A percentile compares a stretch with the other conserved stretches of the same genome.
These are phyloP conservation scores for Bombardia bombarda DNA, from an alignment of 495 filamentous ascomycete genomes.

Conservation along the genomic window DNA sequence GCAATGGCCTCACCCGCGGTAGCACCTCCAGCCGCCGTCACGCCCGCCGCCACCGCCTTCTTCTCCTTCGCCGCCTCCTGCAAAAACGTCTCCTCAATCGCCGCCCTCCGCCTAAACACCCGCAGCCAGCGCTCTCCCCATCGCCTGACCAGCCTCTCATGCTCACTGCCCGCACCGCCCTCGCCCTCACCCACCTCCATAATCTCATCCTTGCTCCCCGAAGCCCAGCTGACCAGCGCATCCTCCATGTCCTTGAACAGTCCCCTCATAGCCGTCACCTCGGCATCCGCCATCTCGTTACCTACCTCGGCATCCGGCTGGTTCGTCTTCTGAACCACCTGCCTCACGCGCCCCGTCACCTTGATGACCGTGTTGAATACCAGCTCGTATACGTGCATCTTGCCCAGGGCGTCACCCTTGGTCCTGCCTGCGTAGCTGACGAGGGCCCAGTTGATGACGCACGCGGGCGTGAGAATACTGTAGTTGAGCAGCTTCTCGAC, in stretches of 20 bases:
- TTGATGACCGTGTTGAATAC: conserved; percentile 81
- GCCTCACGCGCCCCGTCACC: conserved; percentile 81
- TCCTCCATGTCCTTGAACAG: conserved; percentile 80
- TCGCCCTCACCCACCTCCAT: conserved; percentile 42
- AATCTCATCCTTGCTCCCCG: conserved; percentile 63
- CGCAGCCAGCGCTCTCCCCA: conserved; percentile 85
- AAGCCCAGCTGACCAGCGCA: conserved; percentile 61
- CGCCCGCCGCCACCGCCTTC: conserved; percentile 1
- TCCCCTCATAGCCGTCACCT: conserved; percentile 63
- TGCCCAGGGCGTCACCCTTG: conserved; percentile 57
- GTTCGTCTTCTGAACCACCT: conserved; percentile 56
- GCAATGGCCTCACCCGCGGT: not conserved
- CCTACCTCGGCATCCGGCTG: conserved; percentile 31
- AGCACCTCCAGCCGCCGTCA: not conserved
- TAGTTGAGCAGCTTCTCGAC: conserved; percentile 98
- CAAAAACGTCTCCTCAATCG: conserved; percentile 68
- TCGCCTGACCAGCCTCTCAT: conserved; percentile 58
- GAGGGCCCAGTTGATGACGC: conserved; percentile 85
- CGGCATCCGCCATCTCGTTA: conserved; percentile 51
- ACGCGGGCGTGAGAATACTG: conserved; percentile 74
- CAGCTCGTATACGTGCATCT: conserved; percentile 78
- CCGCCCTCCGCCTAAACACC: conserved; percentile 72
- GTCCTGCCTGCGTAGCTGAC: conserved; percentile 41
- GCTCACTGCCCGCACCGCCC: conserved; percentile 40
- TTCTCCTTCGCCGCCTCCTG: conserved; percentile 31